Conservation (phyloP, 75 land plant species). For the Pseudotsuga menziesii region DNA sequence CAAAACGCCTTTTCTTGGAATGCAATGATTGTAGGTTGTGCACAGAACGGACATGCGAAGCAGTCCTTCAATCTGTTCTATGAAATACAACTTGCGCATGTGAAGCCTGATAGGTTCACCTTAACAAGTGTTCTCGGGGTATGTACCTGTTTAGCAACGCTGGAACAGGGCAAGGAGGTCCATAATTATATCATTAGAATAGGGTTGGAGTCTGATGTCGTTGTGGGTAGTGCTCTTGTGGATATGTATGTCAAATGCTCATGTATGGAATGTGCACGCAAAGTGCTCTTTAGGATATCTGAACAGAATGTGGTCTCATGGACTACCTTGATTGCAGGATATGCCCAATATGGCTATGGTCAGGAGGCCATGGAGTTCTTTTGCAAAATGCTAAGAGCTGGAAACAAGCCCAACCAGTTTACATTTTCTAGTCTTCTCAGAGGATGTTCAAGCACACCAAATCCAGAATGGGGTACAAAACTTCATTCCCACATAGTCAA, state of each 20-base stretch:
- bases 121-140: constrained; percentile 21
- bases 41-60: not conserved
- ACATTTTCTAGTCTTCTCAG: constrained; percentile 5
- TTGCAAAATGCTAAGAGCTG: not conserved
- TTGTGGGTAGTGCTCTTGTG: constrained; percentile 26
- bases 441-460: not conserved
- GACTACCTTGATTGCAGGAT: constrained; percentile 39
- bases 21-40: constrained; percentile 3
- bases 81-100: not conserved
- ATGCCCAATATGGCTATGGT: constrained; percentile 13
- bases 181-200: constrained; percentile 26
- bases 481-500: not conserved
- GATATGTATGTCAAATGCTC: constrained; percentile 38
- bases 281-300: constrained; percentile 19
- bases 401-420: not conserved
- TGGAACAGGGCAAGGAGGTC: constrained; percentile 38
- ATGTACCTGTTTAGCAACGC: constrained; percentile 19
- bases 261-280: constrained; percentile 24
- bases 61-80: not conserved
- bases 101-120: constrained; percentile 27
- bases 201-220: constrained; percentile 14
- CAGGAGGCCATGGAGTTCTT: constrained; percentile 8
- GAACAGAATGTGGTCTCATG: constrained; percentile 31
- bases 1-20: constrained; percentile 2
- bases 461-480: not conserved